Conservation (phyloP, 139 green algal genomes). For the Chlamydomonas urium region DNA sequence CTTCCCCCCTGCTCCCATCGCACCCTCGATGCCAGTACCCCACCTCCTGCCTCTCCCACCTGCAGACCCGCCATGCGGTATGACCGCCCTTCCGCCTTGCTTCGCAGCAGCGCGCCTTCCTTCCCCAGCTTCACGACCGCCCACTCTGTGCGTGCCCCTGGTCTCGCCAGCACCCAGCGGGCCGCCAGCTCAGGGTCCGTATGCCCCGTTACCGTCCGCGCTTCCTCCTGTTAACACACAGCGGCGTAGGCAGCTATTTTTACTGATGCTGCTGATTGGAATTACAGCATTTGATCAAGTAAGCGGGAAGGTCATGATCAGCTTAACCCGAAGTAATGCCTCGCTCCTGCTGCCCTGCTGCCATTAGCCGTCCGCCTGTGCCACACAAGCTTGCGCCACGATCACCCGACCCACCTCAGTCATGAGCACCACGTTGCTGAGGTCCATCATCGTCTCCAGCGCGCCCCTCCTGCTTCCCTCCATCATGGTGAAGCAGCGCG, state of each 20-base stretch:
- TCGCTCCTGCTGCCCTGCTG: neutral
- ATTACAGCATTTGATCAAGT: too few species aligned
- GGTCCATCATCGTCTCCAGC: constrained; percentile 64
- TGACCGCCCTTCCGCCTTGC: neutral
- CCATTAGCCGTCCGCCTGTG: neutral
- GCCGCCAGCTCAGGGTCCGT: constrained; percentile 56
- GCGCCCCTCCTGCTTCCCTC: constrained; percentile 43
- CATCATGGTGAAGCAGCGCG: constrained; percentile 62
- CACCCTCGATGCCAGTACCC: too few species aligned
- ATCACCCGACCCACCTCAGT: constrained; percentile 58
- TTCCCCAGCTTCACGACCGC: constrained; percentile 79
- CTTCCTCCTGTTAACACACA: constrained; percentile 74
- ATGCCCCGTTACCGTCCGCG: constrained; percentile 66
- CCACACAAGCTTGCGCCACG: too few species aligned
- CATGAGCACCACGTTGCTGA: constrained; percentile 77
- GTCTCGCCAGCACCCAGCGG: constrained; percentile 49
- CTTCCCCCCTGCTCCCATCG: too few species aligned
- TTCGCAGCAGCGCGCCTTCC: constrained; percentile 62
- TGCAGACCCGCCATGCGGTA: constrained; percentile 7
- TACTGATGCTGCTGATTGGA: too few species aligned
- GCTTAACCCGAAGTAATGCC: neutral
- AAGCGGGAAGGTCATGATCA: too few species aligned
- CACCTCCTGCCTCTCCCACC: too few species aligned
- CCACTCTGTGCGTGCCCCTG: constrained; percentile 56
- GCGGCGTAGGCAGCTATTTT: too few species aligned